Evolutionary conservation across 139 green algal species (phyloP).

Genomic region (Marvania coccoides): DNA sequence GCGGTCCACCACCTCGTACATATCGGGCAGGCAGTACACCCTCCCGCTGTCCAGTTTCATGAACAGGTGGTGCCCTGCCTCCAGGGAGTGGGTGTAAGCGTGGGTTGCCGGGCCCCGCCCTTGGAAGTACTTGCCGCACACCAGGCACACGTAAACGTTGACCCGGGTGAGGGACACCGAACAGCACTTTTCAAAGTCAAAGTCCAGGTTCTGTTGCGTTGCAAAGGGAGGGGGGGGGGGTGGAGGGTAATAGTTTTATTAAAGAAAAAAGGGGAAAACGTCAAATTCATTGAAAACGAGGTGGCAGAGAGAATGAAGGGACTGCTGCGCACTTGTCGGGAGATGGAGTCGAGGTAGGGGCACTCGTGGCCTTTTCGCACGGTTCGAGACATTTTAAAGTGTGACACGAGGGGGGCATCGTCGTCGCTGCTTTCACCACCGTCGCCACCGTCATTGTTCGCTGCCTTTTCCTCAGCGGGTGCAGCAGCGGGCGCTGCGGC

Average conservation of each 20-base stretch:
- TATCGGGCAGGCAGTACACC: conserved; percentile 90
- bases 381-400: not conserved
- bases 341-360: conserved; percentile 96
- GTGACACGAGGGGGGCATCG: conserved; percentile 18
- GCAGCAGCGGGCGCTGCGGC: not conserved
- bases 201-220: conserved; percentile 80
- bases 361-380: conserved; percentile 72
- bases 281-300: not conserved
- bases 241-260: not conserved
- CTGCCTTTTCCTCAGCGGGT: not conserved
- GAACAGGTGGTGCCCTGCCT: conserved; percentile 91
- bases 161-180: conserved; percentile 80
- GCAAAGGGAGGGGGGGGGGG: not conserved
- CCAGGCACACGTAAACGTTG: conserved; percentile 97
- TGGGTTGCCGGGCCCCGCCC: conserved; percentile 81
- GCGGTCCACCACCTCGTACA: conserved; percentile 89
- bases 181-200: conserved; percentile 99
- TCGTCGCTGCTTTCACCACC: conserved; percentile 26
- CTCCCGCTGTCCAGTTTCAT: conserved; percentile 65
- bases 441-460: conserved; percentile 1
- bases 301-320: not conserved
- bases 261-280: not conserved
- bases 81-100: conserved; percentile 89
- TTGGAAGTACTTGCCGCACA: conserved; percentile 99
- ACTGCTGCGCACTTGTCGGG: conserved; percentile 50